Evolutionary conservation across 2,329 filamentous ascomycete genomes (phyloP).

Genomic region (Chaetomium olivaceum): DNA sequence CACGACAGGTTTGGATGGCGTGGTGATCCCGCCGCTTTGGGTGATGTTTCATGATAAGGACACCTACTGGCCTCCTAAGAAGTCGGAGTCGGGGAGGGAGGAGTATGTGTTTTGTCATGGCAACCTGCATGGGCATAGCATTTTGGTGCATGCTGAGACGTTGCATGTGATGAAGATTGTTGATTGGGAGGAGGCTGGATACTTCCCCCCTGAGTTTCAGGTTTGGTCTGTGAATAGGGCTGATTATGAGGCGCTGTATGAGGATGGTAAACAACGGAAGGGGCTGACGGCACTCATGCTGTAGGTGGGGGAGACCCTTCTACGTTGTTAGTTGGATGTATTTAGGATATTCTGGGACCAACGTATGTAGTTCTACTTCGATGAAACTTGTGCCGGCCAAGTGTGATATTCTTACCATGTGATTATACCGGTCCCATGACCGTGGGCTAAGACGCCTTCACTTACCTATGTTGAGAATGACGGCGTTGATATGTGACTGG

Average conservation of each 20-base stretch:
- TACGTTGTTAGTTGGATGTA: too few relatives aligned
- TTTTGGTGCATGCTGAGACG: constrained; percentile 6
- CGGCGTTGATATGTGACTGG: too few relatives aligned
- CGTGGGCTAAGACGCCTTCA: too few relatives aligned
- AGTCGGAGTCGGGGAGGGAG: not conserved
- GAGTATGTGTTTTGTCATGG: constrained; percentile 6
- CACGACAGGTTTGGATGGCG: not conserved
- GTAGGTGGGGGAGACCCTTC: not conserved
- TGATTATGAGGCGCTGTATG: not conserved
- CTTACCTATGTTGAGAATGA: too few relatives aligned
- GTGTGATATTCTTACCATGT: too few relatives aligned
- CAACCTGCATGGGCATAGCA: not conserved
- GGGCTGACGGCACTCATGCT: not conserved
- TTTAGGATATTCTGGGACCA: too few relatives aligned
- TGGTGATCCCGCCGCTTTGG: constrained; percentile 4
- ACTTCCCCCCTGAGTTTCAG: not conserved
- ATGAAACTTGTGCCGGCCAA: too few relatives aligned
- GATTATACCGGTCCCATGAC: too few relatives aligned
- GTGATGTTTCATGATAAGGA: not conserved
- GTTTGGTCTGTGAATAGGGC: not conserved
- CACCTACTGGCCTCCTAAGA: not conserved
- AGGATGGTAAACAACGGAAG: not conserved
- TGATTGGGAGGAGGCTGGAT: constrained; percentile 6
- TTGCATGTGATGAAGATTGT: constrained; percentile 10
- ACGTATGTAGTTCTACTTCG: too few relatives aligned